Base-by-base conservation (phyloP, 345 rosid species). In the Carallia pectinifolia region DNA sequence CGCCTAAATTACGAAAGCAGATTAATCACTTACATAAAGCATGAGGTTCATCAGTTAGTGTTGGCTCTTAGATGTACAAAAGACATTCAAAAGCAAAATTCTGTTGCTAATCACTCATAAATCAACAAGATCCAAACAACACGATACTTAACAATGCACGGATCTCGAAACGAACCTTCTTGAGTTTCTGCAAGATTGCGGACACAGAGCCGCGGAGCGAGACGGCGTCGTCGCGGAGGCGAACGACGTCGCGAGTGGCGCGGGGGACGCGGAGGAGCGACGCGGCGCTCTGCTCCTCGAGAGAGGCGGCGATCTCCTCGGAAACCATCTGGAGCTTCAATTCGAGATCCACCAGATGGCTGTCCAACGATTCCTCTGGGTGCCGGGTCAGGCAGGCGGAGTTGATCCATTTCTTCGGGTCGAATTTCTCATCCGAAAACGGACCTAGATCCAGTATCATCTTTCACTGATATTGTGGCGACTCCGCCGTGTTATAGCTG, bases 251-350 rank as follows among this genome's bases (percentile, higher is more conserved):
- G 48, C 99, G 96, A 1, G 96, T 84, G 70, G 96, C 97, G 19
- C 97, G 96, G 6, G 99, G 99, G 53, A 92, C 92, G 61, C 99
- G 98, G 78, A 92, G 92, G 74, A 95, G 88, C 31, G 97, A 83
- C 7, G 90, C 72, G 62, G 87, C 82, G 81, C 96, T 92, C 83
- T 90, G 99, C 72, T 95, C 99, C 84, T 95, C 94, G 36, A 95
- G 97, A n/a, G 97, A 88, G 56, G 90, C 86, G 39, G 94, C 86
- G 79, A 95, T 95, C 88, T 95, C 99, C 83, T 95, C 99, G 62
- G 98, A 90, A 27, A 87, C 82, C 84, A 92, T 95, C 86, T 95
- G 99, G 52, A 95, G 97, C 96, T 95, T 95, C 99, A 92, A 92
- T 69, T 95, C 99, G 73, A 95, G 92, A 88, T 95, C 99, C 75